Evolutionary conservation across 495 filamentous ascomycete genomes (phyloP).

Genomic region (Neurospora tetraspora): DNA sequence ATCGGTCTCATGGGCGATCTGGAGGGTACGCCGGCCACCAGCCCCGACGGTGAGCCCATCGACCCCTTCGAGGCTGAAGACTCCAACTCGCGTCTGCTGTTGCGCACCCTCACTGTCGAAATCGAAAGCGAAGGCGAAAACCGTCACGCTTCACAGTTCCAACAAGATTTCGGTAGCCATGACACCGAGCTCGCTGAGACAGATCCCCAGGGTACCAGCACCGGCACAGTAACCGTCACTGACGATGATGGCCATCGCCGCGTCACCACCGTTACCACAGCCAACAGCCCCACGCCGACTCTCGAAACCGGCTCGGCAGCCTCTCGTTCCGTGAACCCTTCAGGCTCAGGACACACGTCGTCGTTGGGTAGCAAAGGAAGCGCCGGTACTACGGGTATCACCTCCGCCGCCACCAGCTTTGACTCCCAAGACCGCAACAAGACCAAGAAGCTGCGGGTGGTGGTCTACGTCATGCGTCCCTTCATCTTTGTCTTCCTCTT

Average conservation of each 20-base stretch:
- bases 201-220: not conserved
- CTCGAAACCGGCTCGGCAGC: not conserved
- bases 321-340: not conserved
- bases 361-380: not conserved
- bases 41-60: constrained; percentile 4
- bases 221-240: not conserved
- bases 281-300: not conserved
- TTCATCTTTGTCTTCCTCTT: constrained; percentile 93
- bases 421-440: constrained; percentile 42
- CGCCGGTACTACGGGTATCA: not conserved
- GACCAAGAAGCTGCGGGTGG: constrained; percentile 52
- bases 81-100: constrained; percentile 29
- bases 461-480: constrained; percentile 65
- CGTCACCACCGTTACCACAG: constrained; percentile 2
- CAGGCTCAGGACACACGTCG: not conserved
- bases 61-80: constrained; percentile 14
- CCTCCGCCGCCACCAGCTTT: constrained; percentile 13
- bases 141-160: constrained; percentile 26
- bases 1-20: constrained; percentile 61
- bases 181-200: constrained; percentile 19
- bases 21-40: constrained; percentile 25
- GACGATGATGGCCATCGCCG: constrained; percentile 7
- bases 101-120: constrained; percentile 42
- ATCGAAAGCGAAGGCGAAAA: constrained; percentile 29
- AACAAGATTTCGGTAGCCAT: constrained; percentile 35